These are phyloP conservation scores for Plasmodium vinckei DNA, from an alignment of 169 alveolate genomes.

Conservation along the genomic window DNA sequence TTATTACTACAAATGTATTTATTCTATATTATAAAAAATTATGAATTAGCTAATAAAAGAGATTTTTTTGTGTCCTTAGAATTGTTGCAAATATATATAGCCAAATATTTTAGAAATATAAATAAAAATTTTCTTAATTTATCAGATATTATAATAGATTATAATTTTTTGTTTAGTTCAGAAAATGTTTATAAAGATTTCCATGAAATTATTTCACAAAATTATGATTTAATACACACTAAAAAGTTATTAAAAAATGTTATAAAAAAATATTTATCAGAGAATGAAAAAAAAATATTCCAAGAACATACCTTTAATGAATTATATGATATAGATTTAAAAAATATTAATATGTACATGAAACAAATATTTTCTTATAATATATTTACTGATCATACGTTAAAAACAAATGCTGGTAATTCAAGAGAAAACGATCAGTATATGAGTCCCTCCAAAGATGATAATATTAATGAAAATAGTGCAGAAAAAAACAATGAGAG, in stretches of 20 bases:
- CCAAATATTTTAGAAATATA: conserved; percentile 38
- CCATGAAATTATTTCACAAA: conserved; percentile 25
- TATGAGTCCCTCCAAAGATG: too few relatives aligned
- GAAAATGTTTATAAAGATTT: conserved; percentile 41
- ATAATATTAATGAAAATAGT: too few relatives aligned
- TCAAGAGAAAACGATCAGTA: background rate
- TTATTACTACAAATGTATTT: conserved; percentile 67
- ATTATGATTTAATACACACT: conserved; percentile 25
- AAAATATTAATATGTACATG: conserved; percentile 28
- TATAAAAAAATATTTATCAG: conserved; percentile 18
- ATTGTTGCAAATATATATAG: conserved; percentile 35
- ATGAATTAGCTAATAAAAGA: conserved; percentile 18
- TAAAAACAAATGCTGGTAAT: background rate
- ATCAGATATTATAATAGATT: conserved; percentile 44
- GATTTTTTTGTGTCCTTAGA: conserved; percentile 9
- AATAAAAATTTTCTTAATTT: conserved; percentile 26
- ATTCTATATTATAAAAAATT: conserved; percentile 36
- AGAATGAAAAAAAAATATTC: conserved; percentile 22
- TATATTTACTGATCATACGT: conserved; percentile 1
- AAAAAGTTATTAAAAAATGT: conserved; percentile 36
- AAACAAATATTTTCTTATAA: conserved; percentile 15
- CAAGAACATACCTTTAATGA: conserved; percentile 45
- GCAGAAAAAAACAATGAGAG: background rate
- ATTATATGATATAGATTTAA: conserved; percentile 39
- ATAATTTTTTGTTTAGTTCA: conserved; percentile 48